Evolutionary conservation across 352 stramenopile genomes (phyloP).

Genomic region (Pythium oligandrum): DNA sequence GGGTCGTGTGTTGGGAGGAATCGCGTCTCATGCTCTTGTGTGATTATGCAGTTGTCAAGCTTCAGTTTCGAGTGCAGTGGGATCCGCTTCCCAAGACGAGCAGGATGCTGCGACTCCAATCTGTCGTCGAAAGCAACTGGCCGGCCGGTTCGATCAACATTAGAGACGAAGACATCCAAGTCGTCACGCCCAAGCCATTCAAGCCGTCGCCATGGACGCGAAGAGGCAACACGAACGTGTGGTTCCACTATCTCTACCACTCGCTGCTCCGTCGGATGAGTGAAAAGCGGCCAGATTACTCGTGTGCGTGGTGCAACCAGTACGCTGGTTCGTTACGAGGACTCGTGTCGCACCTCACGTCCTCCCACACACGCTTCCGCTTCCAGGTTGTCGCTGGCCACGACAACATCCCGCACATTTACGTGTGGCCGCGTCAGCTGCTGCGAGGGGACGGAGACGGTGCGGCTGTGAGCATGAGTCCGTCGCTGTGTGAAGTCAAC

Average conservation of each 20-base stretch:
- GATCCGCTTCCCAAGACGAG: constrained; percentile 27
- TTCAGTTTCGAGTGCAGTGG: constrained; percentile 48
- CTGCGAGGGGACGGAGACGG: not conserved
- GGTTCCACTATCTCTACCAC: constrained; percentile 85
- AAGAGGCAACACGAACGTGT: constrained; percentile 24
- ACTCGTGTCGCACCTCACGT: constrained; percentile 70
- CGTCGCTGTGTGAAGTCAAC: constrained; percentile 49
- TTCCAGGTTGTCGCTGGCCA: constrained; percentile 74
- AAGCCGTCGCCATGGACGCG: constrained; percentile 22
- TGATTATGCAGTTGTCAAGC: constrained; percentile 38
- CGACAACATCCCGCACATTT: constrained; percentile 80
- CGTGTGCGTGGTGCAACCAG: constrained; percentile 82
- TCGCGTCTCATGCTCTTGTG: constrained; percentile 2
- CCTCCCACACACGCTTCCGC: constrained; percentile 71
- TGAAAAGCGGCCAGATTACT: constrained; percentile 78
- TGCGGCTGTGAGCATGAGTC: constrained; percentile 14
- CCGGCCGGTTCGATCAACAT: constrained; percentile 13
- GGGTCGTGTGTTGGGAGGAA: not conserved
- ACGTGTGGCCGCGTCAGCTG: constrained; percentile 49
- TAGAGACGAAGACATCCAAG: constrained; percentile 4
- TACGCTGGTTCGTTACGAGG: constrained; percentile 66
- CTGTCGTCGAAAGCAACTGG: constrained; percentile 34
- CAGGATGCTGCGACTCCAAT: constrained; percentile 41
- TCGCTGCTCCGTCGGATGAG: constrained; percentile 73
- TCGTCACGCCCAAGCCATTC: constrained; percentile 36